These are phyloP conservation scores for Quercus cerris DNA, from an alignment of 306 rosid genomes.

Conservation along the genomic window DNA sequence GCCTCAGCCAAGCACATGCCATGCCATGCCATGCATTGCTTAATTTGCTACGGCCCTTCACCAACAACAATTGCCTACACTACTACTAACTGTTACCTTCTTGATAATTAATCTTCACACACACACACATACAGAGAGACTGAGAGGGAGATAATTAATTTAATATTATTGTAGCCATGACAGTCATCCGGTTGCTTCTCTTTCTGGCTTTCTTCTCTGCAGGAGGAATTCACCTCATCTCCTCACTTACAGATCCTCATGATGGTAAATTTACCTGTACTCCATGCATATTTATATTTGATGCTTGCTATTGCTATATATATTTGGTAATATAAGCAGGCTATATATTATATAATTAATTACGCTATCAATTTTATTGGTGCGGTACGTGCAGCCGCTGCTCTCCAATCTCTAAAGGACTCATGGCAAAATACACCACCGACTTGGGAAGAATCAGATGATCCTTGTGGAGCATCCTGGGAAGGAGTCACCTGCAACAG, in stretches of 20 bases:
- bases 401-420: constrained; percentile 53
- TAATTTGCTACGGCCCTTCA: background rate
- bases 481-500: constrained; percentile 81
- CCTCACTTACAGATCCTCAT: constrained; percentile 46
- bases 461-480: constrained; percentile 82
- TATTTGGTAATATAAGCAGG: too few relatives aligned
- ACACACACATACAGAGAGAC: background rate
- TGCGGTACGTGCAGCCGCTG: constrained; percentile 47
- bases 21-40: constrained; percentile 10
- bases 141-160: background rate
- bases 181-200: constrained; percentile 31
- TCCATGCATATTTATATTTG: background rate
- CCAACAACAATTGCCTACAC: background rate
- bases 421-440: constrained; percentile 73
- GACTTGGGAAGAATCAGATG: constrained; percentile 70
- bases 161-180: constrained; percentile 23
- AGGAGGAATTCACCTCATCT: constrained; percentile 35
- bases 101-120: background rate
- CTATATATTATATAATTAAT: too few relatives aligned
- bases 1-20: background rate
- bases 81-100: background rate
- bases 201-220: constrained; percentile 45
- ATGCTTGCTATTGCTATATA: too few relatives aligned
- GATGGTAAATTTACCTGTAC: constrained; percentile 47
- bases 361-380: background rate